phyloP scores from a whole-genome alignment of 2,329 filamentous ascomycete species.

The Colletotrichum tabaci region DNA sequence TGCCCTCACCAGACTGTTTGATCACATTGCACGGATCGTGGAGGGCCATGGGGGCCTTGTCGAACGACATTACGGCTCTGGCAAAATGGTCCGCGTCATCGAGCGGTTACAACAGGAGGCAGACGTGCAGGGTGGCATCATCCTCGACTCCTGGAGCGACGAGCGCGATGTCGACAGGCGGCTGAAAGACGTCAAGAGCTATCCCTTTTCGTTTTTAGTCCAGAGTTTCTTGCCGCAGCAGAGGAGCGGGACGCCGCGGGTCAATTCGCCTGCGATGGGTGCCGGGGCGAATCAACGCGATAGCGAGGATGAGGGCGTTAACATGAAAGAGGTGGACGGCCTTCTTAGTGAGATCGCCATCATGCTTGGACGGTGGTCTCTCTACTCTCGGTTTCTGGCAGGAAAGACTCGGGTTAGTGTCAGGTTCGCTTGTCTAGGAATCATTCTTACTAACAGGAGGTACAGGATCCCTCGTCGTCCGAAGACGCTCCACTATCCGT shows the following conservation, averaged over 20 bases:
- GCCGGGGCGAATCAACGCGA: constrained; percentile 67
- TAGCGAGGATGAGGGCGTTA: constrained; percentile 92
- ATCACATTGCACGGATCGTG: constrained; percentile 97
- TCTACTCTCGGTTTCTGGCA: constrained; percentile 91
- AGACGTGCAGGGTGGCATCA: constrained; percentile 95
- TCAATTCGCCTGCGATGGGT: constrained; percentile 81
- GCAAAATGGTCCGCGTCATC: constrained; percentile 95
- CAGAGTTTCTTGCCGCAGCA: constrained; percentile 89
- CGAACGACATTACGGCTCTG: constrained; percentile 91
- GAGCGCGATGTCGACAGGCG: constrained; percentile 88
- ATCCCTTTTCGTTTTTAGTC: constrained; percentile 96
- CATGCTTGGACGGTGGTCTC: constrained; percentile 94
- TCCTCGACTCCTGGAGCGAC: constrained; percentile 95
- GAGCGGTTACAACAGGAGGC: constrained; percentile 94
- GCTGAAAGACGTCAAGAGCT: constrained; percentile 95
- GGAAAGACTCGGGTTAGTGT: constrained; percentile 83
- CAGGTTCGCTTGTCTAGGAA: neutral
- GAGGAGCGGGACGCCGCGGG: constrained; percentile 75
- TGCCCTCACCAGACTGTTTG: constrained; percentile 91
- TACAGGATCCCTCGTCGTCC: constrained; percentile 65
- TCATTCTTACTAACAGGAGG: constrained; percentile 46
- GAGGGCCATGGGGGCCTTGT: constrained; percentile 92
- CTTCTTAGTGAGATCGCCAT: constrained; percentile 89
- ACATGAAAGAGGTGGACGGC: constrained; percentile 96
- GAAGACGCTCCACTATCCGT: constrained; percentile 73